A percentile compares a stretch with the other conserved stretches of the same genome.
Conservation (phyloP, 2,329 filamentous ascomycete species). For the Ophiosphaerella herpotricha region DNA sequence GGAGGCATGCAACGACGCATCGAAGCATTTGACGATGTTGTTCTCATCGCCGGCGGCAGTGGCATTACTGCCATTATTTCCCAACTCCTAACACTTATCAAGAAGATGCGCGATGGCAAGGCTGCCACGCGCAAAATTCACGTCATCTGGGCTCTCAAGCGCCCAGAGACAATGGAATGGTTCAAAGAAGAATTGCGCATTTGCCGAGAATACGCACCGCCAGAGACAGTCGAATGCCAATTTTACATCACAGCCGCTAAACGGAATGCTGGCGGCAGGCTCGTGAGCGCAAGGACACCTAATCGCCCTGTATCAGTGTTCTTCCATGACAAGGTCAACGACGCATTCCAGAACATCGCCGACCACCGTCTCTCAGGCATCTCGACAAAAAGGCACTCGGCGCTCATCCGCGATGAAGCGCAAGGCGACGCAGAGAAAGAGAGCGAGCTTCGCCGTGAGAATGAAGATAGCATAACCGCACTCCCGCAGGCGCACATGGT, state of each 20-base stretch:
- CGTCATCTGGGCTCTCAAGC: constrained; percentile 91
- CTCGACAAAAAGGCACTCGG: constrained; percentile 69
- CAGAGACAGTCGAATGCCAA: constrained; percentile 87
- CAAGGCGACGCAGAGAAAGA: constrained; percentile 79
- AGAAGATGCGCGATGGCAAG: constrained; percentile 92
- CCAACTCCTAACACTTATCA: constrained; percentile 90
- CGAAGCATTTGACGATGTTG: constrained; percentile 89
- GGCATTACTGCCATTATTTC: constrained; percentile 93
- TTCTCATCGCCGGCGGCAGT: constrained; percentile 91
- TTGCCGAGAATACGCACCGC: constrained; percentile 85
- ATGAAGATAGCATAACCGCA: constrained; percentile 82
- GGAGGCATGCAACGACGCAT: constrained; percentile 91
- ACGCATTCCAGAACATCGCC: constrained; percentile 83
- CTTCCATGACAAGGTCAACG: constrained; percentile 85
- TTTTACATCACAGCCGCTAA: constrained; percentile 89
- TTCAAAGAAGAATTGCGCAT: constrained; percentile 94
- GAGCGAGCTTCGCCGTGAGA: constrained; percentile 76
- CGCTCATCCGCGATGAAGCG: constrained; percentile 80
- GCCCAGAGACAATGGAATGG: constrained; percentile 94
- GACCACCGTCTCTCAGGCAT: constrained; percentile 63
- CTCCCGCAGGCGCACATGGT: constrained; percentile 64
- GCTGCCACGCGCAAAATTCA: constrained; percentile 89
- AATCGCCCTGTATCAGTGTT: constrained; percentile 69
- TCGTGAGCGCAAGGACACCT: constrained; percentile 57
- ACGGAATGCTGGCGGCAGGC: constrained; percentile 54